Base-by-base conservation (phyloP, 192 early-diverging fungal species). In the Radiomyces spectabilis region DNA sequence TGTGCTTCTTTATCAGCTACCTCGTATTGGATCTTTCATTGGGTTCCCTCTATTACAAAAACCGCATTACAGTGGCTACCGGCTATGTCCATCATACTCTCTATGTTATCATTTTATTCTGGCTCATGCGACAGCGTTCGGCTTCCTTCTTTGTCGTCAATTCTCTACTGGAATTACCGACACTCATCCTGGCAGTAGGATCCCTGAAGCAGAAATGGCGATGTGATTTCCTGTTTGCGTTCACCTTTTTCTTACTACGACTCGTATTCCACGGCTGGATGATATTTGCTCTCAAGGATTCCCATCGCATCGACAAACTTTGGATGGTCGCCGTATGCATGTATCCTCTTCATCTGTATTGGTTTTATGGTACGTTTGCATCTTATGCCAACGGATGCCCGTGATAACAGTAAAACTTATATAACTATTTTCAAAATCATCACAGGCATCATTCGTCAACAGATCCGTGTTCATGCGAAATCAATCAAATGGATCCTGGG, bases 81-180 rank as follows among this genome's bases (percentile, higher is more conserved):
- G 81, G 81, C 7, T 85, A 76, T 57, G 66, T 83, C 25, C 83
- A 85, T 61, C 83, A 85, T 40, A 59, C 66, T 7, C 41, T 85
- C 12, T 85, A 80, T 53, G 37, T 71, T 7, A 61, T 69, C 52
- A 60, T 77, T 16, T 35, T 61, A 0, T 41, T 59, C 25, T 67
- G 59, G 53, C 37, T 67, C 16, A 39, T 67, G 19, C 41, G 30
- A 5, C 44, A 33, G 18, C 27, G 34, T 13, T 50, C 45, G 0
- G 61, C 70, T 22, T 69, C 71, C 2, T 70, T 74, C 27, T 61
- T 82, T 33, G 65, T 67, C n/a, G 30, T 77, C 5, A 59, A 72
- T 42, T 65, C 73, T 26, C 65, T 82, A 41, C 65, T 83, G 34
- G 83, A 85, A 43, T 25, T 77, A 6, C 83, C 83, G 0, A 83